Evolutionary conservation across 495 filamentous ascomycete genomes (phyloP).

Genomic region (Podospora conica): DNA sequence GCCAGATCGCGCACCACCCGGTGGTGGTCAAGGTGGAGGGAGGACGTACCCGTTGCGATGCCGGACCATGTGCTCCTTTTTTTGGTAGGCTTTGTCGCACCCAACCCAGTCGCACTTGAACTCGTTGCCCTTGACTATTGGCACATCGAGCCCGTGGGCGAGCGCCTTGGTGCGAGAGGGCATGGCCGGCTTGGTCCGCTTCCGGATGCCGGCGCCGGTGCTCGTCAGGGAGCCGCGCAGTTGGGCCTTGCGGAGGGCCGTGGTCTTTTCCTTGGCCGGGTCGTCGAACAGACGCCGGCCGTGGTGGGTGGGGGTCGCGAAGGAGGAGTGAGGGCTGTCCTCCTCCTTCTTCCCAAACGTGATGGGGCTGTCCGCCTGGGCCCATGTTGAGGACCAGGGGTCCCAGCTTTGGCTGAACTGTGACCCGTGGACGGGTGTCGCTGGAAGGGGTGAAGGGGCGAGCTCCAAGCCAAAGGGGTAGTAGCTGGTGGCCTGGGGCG

Average conservation of each 20-base stretch:
- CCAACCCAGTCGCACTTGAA: constrained; percentile 15
- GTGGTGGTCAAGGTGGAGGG: constrained; percentile 12
- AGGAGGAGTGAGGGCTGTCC: not conserved
- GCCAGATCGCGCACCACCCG: not conserved
- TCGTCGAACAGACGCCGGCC: constrained; percentile 21
- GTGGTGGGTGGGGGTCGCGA: not conserved
- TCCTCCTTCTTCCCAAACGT: constrained; percentile 11
- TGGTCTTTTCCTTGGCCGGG: constrained; percentile 28
- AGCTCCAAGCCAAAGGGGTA: constrained; percentile 12
- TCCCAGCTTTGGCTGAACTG: constrained; percentile 8
- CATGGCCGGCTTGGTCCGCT: not conserved
- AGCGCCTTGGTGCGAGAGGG: not conserved
- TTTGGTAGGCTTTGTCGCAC: constrained; percentile 49
- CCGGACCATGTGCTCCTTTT: constrained; percentile 56
- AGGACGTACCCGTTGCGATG: constrained; percentile 51
- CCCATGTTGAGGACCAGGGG: constrained; percentile 12
- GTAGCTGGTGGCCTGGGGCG: constrained; percentile 16
- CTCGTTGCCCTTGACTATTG: not conserved
- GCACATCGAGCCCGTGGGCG: not conserved
- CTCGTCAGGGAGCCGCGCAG: not conserved
- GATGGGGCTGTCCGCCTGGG: constrained; percentile 21
- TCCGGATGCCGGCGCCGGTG: not conserved
- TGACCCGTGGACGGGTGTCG: constrained; percentile 5
- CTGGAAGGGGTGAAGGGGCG: constrained; percentile 2
- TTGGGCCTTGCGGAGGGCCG: constrained; percentile 30